Evolutionary conservation across 768 basidiomycete genomes (phyloP), one percentile per base, ranked within the genome.

Genomic region (Lanmaoa pseudosensibilis): DNA sequence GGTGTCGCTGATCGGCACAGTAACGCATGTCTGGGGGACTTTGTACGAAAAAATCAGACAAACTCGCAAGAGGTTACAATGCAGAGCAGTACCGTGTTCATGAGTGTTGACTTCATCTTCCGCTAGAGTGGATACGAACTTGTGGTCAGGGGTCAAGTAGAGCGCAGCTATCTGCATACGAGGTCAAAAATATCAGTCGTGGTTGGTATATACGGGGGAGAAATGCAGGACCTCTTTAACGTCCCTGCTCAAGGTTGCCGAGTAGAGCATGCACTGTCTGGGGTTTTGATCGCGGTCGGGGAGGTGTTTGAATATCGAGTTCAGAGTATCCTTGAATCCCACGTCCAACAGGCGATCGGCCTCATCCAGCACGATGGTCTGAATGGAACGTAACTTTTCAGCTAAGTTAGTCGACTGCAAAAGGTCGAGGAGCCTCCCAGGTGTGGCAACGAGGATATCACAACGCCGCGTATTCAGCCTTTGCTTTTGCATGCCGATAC

Each of bases 291-390:
- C 77, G 43, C 71, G 69, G 33, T 74, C 60, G 2, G 80, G 80
- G 36, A 82, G 65, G 55, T 65, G 68, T 0, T 56, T 27, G 10
- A 87, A 67, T 52, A 91, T 87, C 52, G 84, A 83, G 65, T 88
- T 84, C 56, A 91, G 74, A 40, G 85, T 83, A 10, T 78, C 78
- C 44, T 80, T 83, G 67, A 91, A 91, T 47, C 89, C 88, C 65
- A 87, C 79, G 64, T 90, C 89, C 19, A 90, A 76, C 16, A 91
- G 69, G 34, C 88, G 75, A 68, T 91, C 89, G 12, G 88, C 88
- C 71, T 90, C 88, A 65, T 90, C 88, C 59, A 88, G 74, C 3
- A 90, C 80, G 61, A 88, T 58, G 8, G 76, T 74, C 38, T 75
- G 69, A 8, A 84, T 69, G 30, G 68, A 58, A 5, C 59, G 37